Evolutionary conservation across 2,329 filamentous ascomycete genomes (phyloP).

Genomic region (Dactylonectria estremocensis): DNA sequence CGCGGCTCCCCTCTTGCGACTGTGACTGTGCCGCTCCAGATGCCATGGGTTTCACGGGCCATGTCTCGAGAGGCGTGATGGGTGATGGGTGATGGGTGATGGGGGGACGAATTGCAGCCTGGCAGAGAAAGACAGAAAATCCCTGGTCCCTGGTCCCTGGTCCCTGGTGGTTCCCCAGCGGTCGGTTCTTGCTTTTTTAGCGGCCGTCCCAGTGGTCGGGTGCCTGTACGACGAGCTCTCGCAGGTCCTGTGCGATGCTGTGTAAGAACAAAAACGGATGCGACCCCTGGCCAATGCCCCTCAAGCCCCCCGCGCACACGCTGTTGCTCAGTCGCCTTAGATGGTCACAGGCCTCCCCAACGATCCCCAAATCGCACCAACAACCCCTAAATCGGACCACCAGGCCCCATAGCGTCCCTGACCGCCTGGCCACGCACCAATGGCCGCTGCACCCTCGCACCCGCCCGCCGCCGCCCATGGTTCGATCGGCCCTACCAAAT

Average conservation of each 20-base stretch:
- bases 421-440: conserved; percentile 29
- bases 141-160: too few relatives aligned
- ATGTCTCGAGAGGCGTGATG: conserved; percentile 3
- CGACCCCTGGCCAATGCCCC: conserved; percentile 3
- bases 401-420: conserved; percentile 25
- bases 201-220: not conserved
- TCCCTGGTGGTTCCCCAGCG: too few relatives aligned
- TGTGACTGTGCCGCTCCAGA: conserved; percentile 17
- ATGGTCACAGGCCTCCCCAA: conserved; percentile 7
- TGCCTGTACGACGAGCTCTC: not conserved
- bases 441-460: not conserved
- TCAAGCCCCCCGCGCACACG: conserved; percentile 1
- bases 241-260: not conserved
- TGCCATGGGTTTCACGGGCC: conserved; percentile 28
- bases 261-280: not conserved
- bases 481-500: conserved; percentile 30
- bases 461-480: conserved; percentile 25
- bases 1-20: conserved; percentile 16
- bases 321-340: conserved; percentile 13
- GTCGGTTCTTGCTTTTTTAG: not conserved
- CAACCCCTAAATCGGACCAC: conserved; percentile 26
- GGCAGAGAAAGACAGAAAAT: too few relatives aligned
- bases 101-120: not conserved
- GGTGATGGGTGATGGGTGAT: not conserved
- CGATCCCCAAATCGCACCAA: conserved; percentile 22